Percentiles rank a stretch among this genome's conserved stretches.
Conservation (phyloP, 164 flowering plant genomes). For the Cinnamomum micranthum region DNA sequence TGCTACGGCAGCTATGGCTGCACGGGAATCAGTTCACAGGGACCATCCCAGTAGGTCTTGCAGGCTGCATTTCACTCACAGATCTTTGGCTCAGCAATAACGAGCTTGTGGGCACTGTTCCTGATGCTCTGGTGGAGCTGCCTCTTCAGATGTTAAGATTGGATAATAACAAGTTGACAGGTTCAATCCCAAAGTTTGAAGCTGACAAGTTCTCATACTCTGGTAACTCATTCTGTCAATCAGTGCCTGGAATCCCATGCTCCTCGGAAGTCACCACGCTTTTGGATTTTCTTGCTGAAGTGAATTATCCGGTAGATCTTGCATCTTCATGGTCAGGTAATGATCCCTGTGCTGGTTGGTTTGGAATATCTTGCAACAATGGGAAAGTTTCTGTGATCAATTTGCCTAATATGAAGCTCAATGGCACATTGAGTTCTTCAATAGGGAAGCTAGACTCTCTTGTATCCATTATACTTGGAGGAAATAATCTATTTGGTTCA, state of each 20-base stretch:
- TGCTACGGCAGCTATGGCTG: constrained; percentile 24
- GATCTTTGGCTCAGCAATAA: constrained; percentile 63
- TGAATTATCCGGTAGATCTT: constrained; percentile 48
- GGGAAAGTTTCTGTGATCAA: constrained; percentile 43
- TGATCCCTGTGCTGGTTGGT: constrained; percentile 63
- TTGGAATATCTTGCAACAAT: constrained; percentile 47
- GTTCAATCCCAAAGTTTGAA: constrained; percentile 50
- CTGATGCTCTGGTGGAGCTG: constrained; percentile 42
- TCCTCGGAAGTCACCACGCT: constrained; percentile 57
- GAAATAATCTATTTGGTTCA: constrained; percentile 44
- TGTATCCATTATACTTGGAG: constrained; percentile 37
- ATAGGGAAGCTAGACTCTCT: constrained; percentile 51
- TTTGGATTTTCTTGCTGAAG: constrained; percentile 48
- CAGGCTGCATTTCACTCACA: constrained; percentile 36
- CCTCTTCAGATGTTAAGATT: constrained; percentile 40
- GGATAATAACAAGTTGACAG: constrained; percentile 53
- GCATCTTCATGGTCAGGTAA: constrained; percentile 67
- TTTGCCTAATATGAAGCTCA: constrained; percentile 46
- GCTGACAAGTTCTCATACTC: constrained; percentile 25
- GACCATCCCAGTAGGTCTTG: constrained; percentile 55
- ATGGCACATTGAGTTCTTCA: constrained; percentile 69
- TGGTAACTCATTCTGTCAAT: constrained; percentile 52
- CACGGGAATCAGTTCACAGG: constrained; percentile 42
- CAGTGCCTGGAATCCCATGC: constrained; percentile 45
- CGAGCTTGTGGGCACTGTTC: constrained; percentile 63